These are phyloP conservation scores for Fremontodendron californicum DNA, from an alignment of 345 rosid species.

Conservation along the genomic window DNA sequence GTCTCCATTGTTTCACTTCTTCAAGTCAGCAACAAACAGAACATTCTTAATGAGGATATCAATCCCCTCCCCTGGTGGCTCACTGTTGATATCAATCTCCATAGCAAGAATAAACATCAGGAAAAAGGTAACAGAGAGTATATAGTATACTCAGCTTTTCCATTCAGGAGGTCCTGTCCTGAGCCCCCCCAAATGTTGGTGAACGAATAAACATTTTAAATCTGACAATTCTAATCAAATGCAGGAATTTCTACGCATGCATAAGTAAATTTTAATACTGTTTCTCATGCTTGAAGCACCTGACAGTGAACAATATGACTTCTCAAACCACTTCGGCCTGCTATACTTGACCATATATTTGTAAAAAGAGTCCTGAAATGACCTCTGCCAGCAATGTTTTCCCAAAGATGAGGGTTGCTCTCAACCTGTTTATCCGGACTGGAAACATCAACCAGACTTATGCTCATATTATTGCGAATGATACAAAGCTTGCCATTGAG, in stretches of 20 bases:
- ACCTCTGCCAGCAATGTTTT: constrained; percentile 75
- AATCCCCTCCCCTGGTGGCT: not conserved
- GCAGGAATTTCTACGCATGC: constrained; percentile 14
- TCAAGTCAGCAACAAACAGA: constrained; percentile 1
- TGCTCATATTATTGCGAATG: constrained; percentile 88
- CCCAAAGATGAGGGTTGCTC: constrained; percentile 74
- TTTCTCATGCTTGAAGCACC: constrained; percentile 81
- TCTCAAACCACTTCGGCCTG: constrained; percentile 77
- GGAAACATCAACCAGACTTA: constrained; percentile 83
- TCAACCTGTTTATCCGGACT: constrained; percentile 57
- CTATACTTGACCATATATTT: constrained; percentile 80
- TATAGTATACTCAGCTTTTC: constrained; percentile 14
- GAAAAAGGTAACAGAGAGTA: constrained; percentile 1
- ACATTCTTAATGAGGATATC: not conserved
- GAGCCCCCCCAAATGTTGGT: constrained; percentile 19
- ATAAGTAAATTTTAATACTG: constrained; percentile 12
- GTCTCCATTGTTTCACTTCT: not conserved
- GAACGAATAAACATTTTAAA: constrained; percentile 7
- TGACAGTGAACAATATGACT: constrained; percentile 93
- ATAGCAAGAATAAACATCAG: constrained; percentile 20
- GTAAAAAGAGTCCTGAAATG: constrained; percentile 71
- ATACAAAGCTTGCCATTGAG: constrained; percentile 80
- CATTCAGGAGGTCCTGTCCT: constrained; percentile 13
- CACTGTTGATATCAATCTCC: constrained; percentile 14
- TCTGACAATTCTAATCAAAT: constrained; percentile 14